Percentiles rank a stretch among this genome's conserved stretches.
Conservation (phyloP, 306 rosid genomes). For the Urtica urens region DNA sequence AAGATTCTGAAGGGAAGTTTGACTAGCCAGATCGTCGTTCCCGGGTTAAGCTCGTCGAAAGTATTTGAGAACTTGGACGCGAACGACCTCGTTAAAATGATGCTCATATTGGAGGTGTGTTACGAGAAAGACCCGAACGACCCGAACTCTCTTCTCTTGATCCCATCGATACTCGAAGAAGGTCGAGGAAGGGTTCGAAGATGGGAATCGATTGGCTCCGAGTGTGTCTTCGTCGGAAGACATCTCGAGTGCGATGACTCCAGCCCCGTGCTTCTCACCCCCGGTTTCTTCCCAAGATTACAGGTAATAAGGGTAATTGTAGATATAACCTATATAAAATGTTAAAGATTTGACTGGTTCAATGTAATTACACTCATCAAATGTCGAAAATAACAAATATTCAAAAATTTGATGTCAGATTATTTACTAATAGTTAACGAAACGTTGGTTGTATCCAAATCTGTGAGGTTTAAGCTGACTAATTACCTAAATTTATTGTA, state of each 20-base stretch:
- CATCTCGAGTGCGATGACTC: slow-evolving; percentile 96
- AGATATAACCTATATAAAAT: too few species aligned
- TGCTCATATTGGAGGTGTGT: slow-evolving; percentile 90
- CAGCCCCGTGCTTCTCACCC: slow-evolving; percentile 80
- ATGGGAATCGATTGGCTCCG: slow-evolving; percentile 59
- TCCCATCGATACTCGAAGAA: slow-evolving; percentile 83
- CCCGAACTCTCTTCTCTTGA: slow-evolving; percentile 49
- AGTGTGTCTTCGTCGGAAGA: slow-evolving; percentile 56
- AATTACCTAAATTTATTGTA: too few species aligned
- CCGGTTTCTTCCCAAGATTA: slow-evolving; percentile 86
- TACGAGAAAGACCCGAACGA: slow-evolving; percentile 72
- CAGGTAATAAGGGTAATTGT: slow-evolving; percentile 53
- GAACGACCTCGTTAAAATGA: slow-evolving; percentile 78
- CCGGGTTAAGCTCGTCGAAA: slow-evolving; percentile 59
- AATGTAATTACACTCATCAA: too few species aligned
- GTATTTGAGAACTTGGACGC: slow-evolving; percentile 79
- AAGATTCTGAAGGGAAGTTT: slow-evolving; percentile 63
- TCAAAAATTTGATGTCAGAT: too few species aligned
- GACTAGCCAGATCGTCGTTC: slow-evolving; percentile 74
- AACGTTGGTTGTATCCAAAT: too few species aligned
- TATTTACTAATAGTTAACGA: too few species aligned
- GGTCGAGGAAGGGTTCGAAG: slow-evolving; percentile 80
- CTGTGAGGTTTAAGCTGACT: too few species aligned
- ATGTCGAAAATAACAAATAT: too few species aligned
- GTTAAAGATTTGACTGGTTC: too few species aligned